phyloP scores from a whole-genome alignment of 2,329 filamentous ascomycete species.

The Aspergillus melleus region DNA sequence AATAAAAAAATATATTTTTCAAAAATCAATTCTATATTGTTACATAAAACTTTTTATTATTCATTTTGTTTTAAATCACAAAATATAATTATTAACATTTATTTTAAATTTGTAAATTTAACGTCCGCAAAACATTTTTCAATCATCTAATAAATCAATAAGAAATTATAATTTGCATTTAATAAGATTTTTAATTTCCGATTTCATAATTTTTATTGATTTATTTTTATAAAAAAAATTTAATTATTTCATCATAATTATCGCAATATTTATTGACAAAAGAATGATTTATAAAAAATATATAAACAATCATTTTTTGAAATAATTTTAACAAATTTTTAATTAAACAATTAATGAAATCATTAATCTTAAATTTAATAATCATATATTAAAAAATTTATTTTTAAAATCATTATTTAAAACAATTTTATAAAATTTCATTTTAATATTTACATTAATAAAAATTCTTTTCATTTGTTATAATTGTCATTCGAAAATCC shows the following conservation, averaged over 20 bases:
- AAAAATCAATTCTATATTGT: not conserved
- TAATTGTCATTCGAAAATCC: too few relatives aligned
- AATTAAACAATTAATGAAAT: too few relatives aligned
- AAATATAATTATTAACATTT: not conserved
- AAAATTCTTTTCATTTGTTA: too few relatives aligned
- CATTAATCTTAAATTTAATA: too few relatives aligned
- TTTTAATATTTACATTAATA: too few relatives aligned
- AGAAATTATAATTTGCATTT: not conserved
- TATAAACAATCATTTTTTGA: not conserved
- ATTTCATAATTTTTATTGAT: not conserved
- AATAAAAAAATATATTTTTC: not conserved
- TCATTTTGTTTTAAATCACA: not conserved
- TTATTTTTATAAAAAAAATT: not conserved
- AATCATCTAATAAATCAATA: not conserved
- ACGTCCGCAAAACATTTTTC: not conserved
- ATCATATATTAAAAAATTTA: too few relatives aligned
- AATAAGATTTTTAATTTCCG: not conserved
- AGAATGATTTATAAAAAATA: too few relatives aligned
- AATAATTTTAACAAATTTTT: not conserved
- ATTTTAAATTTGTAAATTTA: not conserved
- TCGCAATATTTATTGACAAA: not conserved
- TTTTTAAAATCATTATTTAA: too few relatives aligned
- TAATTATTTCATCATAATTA: not conserved
- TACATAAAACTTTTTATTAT: not conserved
- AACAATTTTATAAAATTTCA: too few relatives aligned